A percentile compares a stretch with the other conserved stretches of the same genome.
Conservation (phyloP, 257 asterid genomes). For the Cordia subcordata region DNA sequence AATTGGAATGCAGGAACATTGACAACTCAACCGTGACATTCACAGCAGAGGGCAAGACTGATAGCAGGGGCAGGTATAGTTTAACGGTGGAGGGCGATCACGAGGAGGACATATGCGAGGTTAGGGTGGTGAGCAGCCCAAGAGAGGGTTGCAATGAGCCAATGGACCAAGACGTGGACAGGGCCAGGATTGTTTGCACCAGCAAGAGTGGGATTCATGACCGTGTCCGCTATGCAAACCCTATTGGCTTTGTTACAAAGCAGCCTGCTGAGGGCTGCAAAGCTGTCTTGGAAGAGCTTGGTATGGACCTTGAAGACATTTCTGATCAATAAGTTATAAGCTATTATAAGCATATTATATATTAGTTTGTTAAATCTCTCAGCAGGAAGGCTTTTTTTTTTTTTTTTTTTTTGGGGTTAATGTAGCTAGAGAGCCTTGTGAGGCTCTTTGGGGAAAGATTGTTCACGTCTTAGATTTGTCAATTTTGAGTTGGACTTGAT, state of each 20-base stretch:
- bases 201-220: slow-evolving; percentile 25
- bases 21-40: slow-evolving; percentile 6
- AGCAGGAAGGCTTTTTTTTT: too few relatives aligned
- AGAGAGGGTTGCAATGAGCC: slow-evolving; percentile 17
- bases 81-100: slow-evolving; percentile 29
- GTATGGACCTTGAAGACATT: not conserved
- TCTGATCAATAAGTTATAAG: too few relatives aligned
- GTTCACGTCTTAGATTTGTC: too few relatives aligned
- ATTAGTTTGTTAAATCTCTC: too few relatives aligned
- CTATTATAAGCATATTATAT: too few relatives aligned
- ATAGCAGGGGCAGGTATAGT: slow-evolving; percentile 19
- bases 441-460: too few relatives aligned
- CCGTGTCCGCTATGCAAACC: slow-evolving; percentile 26
- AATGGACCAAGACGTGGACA: not conserved
- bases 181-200: slow-evolving; percentile 25
- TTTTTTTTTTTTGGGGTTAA: too few relatives aligned
- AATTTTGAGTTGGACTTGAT: too few relatives aligned
- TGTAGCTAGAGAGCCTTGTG: too few relatives aligned
- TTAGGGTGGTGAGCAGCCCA: slow-evolving; percentile 24
- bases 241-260: slow-evolving; percentile 30
- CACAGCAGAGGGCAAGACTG: slow-evolving; percentile 16
- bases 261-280: slow-evolving; percentile 9
- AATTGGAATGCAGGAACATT: slow-evolving; percentile 26
- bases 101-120: slow-evolving; percentile 41
- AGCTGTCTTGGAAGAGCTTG: slow-evolving; percentile 18